Percentiles rank a stretch among this genome's conserved stretches.
These are phyloP conservation scores for Dendrobium nobile DNA, from an alignment of 106 monocot genomes.

Conservation along the genomic window DNA sequence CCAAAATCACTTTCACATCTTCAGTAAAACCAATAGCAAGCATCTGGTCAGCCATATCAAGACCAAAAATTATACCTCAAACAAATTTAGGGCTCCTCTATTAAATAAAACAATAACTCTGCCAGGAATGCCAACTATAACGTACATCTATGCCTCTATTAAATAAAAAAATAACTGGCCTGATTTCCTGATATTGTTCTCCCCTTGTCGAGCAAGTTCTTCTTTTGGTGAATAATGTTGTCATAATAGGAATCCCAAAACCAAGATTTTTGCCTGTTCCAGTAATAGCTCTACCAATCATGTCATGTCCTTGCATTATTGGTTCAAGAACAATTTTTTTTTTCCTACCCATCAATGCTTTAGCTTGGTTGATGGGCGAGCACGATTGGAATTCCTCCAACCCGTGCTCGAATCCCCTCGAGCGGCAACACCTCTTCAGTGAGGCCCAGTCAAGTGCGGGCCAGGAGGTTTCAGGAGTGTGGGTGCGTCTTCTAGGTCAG, in stretches of 20 bases:
- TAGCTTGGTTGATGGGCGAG: no score
- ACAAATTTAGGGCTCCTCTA: slow-evolving; percentile 74
- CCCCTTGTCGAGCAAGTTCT: slow-evolving; percentile 92
- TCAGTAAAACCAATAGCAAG: slow-evolving; percentile 90
- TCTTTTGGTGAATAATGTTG: slow-evolving; percentile 79
- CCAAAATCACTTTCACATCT: slow-evolving; percentile 87
- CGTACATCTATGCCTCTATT: no score
- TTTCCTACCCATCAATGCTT: no score
- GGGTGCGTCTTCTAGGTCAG: no score
- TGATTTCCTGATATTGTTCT: slow-evolving; percentile 85
- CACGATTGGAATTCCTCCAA: no score
- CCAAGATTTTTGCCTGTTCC: slow-evolving; percentile 97
- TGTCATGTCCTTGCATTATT: slow-evolving; percentile 91
- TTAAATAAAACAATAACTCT: slow-evolving; percentile 84
- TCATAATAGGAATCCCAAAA: slow-evolving; percentile 97
- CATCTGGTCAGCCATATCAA: slow-evolving; percentile 98
- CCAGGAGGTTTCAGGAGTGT: no score
- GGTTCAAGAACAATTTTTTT: slow-evolving; percentile 78
- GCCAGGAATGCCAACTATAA: slow-evolving; percentile 93
- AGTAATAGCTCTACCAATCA: slow-evolving; percentile 92
- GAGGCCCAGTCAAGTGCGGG: no score
- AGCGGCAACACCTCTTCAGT: no score
- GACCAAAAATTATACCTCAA: slow-evolving; percentile 85
- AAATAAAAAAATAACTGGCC: slow-evolving; percentile 81
- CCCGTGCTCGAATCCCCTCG: no score